Evolutionary conservation across 139 green algal species (phyloP).

Genomic region (Micromonas commoda): DNA sequence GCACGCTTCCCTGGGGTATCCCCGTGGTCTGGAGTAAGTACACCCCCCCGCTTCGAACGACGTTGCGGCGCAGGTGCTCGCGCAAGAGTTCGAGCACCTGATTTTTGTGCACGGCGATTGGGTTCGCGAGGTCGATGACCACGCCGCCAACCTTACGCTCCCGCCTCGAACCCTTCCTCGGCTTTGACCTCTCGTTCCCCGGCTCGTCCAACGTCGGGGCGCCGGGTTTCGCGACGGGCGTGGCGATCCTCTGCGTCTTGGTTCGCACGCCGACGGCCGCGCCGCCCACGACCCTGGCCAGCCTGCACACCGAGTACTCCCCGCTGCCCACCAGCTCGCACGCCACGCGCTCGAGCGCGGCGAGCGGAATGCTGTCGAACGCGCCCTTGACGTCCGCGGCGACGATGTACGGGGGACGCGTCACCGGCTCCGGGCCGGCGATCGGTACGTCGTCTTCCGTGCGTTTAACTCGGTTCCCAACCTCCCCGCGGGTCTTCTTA

Average conservation of each 20-base stretch:
- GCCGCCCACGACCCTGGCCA: background rate
- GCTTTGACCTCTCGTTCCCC: background rate
- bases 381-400: slow-evolving; percentile 63
- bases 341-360: slow-evolving; percentile 47
- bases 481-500: background rate
- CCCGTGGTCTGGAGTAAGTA: slow-evolving; percentile 60
- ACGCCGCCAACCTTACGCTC: too few species aligned
- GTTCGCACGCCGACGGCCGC: background rate
- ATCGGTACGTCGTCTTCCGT: background rate
- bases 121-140: background rate
- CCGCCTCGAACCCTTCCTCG: too few species aligned
- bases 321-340: slow-evolving; percentile 42
- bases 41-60: slow-evolving; percentile 55
- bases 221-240: background rate
- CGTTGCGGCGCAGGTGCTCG: slow-evolving; percentile 61
- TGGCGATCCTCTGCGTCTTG: background rate
- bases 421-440: background rate
- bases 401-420: slow-evolving; percentile 54
- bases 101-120: background rate
- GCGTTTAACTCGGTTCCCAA: too few species aligned
- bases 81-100: slow-evolving; percentile 49
- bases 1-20: slow-evolving; percentile 69
- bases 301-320: slow-evolving; percentile 47
- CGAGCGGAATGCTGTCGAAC: slow-evolving; percentile 66
- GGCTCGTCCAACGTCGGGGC: background rate